Percentiles rank a stretch among this genome's conserved stretches.
phyloP scores from a whole-genome alignment of 1,284 basidiomycete genomes.

The Trametes versicolor region DNA sequence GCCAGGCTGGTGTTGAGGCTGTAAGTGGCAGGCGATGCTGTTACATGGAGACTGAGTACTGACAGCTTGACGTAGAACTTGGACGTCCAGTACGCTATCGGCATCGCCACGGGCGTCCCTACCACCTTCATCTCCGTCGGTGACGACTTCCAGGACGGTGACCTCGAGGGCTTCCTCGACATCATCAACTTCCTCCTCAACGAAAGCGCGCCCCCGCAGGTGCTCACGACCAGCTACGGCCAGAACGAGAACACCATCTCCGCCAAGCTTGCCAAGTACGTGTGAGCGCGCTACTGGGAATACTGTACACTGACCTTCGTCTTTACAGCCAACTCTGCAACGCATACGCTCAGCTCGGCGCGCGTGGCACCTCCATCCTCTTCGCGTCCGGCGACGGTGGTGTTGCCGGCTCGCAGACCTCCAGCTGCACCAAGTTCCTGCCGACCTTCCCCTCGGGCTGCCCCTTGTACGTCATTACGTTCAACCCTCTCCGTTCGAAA shows the following conservation, averaged over 20 bases:
- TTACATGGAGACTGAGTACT: neutral
- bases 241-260: slow-evolving; percentile 39
- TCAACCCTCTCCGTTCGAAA: slow-evolving; percentile 30
- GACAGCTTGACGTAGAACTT: slow-evolving; percentile 49
- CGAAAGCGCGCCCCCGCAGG: slow-evolving; percentile 53
- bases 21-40: slow-evolving; percentile 42
- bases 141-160: slow-evolving; percentile 39
- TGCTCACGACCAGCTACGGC: slow-evolving; percentile 56
- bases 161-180: slow-evolving; percentile 39
- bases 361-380: slow-evolving; percentile 67
- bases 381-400: slow-evolving; percentile 76
- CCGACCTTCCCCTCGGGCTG: slow-evolving; percentile 75
- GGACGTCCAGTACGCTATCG: slow-evolving; percentile 72
- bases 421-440: slow-evolving; percentile 61
- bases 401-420: slow-evolving; percentile 67
- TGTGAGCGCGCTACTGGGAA: slow-evolving; percentile 53
- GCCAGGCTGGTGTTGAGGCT: slow-evolving; percentile 55
- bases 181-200: slow-evolving; percentile 43
- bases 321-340: slow-evolving; percentile 53
- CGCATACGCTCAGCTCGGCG: slow-evolving; percentile 70
- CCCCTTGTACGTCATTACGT: slow-evolving; percentile 56
- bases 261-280: slow-evolving; percentile 62
- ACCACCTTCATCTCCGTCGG: slow-evolving; percentile 57
- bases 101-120: slow-evolving; percentile 48
- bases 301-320: neutral